Evolutionary conservation across 176 grass and related monocot species (phyloP), one percentile per base, ranked within the genome.

Genomic region (Aegilops speltoides): DNA sequence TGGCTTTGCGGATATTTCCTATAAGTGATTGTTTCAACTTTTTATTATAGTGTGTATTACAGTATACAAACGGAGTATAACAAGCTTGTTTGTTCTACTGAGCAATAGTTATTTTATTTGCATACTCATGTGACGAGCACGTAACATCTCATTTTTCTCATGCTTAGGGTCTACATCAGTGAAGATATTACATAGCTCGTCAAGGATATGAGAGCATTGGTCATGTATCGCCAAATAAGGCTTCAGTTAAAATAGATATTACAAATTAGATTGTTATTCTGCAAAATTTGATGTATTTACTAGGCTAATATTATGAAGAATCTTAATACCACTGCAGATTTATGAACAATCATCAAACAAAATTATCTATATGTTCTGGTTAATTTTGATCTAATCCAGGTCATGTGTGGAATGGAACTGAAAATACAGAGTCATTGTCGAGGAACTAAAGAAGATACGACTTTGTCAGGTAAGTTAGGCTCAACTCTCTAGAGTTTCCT

Each of bases 121-220:
- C 67, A 36, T 26, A 48, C 15, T 46, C 43, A 46, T 46, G 43
- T 13, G 43, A 10, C 43, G 28, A 75, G n/a, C 10, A 29, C 37
- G 33, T 40, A 61, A 83, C 20, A 46, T 81, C 79, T 81, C 23
- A 3, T 67, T 83, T 56, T 43, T 34, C 33, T 34, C 67, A 33
- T 74, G 5, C 37, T 72, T 68, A 95, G 93, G 87, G 85, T 32
- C 59, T 97, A 77, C 90, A 59, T 88, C 85, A 85, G n/a, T 97
- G 89, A 91, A 91, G 91, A 95, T 93, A 97, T 86, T 61, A 57
- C 77, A 82, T 90, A 41, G 93, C 91, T 20, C 90, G 93, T 41
- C 24, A 77, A 76, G 87, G 90, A 84, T 89, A 97, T 84, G 93
- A 97, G 89, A 95, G 95, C 67, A 93, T 89, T 84, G 93, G 93